phyloP scores from a whole-genome alignment of 2,329 filamentous ascomycete genomes.

The Parafenestella ontariensis region DNA sequence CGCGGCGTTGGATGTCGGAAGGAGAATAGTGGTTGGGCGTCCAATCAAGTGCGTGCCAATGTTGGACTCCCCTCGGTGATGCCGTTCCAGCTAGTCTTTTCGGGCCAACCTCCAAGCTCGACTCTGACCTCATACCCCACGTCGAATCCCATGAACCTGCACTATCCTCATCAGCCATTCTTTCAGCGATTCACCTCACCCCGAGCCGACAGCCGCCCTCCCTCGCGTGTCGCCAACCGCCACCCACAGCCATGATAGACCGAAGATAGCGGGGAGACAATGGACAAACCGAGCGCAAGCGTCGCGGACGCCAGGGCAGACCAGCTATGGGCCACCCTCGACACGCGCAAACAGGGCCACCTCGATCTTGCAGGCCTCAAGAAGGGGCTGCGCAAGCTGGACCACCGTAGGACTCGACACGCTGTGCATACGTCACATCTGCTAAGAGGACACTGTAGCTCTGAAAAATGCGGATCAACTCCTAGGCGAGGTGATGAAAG shows the following conservation, averaged over 20 bases:
- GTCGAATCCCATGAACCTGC: conserved; percentile 29
- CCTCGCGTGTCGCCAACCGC: conserved; percentile 31
- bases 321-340: conserved; percentile 82
- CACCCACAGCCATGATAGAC: conserved; percentile 48
- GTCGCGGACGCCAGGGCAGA: conserved; percentile 82
- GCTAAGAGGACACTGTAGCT: conserved; percentile 55
- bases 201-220: conserved; percentile 24
- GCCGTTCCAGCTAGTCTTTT: conserved; percentile 31
- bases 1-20: background rate
- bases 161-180: conserved; percentile 29
- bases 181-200: conserved; percentile 27
- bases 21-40: background rate
- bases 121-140: conserved; percentile 43
- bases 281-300: conserved; percentile 78
- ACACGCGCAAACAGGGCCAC: conserved; percentile 76
- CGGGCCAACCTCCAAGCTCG: conserved; percentile 24
- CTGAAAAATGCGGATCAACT: conserved; percentile 92
- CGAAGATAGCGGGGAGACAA: conserved; percentile 56
- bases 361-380: conserved; percentile 85
- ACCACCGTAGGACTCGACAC: conserved; percentile 74
- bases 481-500: conserved; percentile 78
- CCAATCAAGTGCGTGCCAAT: conserved; percentile 29
- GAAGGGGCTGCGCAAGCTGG: conserved; percentile 83
- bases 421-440: conserved; percentile 4
- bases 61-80: conserved; percentile 15